Conservation (phyloP, 495 filamentous ascomycete genomes). For the Bacidia rubella region DNA sequence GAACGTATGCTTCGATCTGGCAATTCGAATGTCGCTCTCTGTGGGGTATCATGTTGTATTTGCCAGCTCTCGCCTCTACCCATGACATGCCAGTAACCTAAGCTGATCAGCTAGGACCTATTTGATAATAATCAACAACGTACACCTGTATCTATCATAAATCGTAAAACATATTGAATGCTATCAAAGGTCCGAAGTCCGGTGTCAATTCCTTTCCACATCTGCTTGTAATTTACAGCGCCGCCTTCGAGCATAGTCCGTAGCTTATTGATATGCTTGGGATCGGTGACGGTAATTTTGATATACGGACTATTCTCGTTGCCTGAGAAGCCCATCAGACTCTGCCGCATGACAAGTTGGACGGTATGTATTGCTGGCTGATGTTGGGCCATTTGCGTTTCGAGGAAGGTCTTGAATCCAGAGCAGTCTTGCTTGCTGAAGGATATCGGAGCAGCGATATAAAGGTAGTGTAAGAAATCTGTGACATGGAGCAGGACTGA, state of each 20-base stretch:
- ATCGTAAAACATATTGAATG: conserved; percentile 86
- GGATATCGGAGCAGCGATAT: conserved; percentile 71
- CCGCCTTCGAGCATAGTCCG: conserved; percentile 58
- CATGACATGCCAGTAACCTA: conserved; percentile 90
- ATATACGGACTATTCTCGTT: conserved; percentile 85
- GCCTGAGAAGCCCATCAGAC: conserved; percentile 83
- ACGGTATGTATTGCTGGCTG: conserved; percentile 57
- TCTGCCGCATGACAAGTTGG: conserved; percentile 67
- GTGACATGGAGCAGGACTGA: conserved; percentile 92
- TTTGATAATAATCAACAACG: conserved; percentile 7
- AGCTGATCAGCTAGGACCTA: conserved; percentile 4
- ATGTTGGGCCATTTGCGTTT: conserved; percentile 53
- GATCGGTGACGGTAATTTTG: conserved; percentile 83
- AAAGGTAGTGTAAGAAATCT: conserved; percentile 92
- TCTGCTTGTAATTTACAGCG: conserved; percentile 73
- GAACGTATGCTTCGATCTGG: conserved; percentile 80
- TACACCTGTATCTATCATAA: conserved; percentile 92
- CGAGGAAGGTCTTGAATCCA: conserved; percentile 61
- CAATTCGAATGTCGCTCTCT: conserved; percentile 69
- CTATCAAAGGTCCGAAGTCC: conserved; percentile 79
- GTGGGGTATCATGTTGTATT: conserved; percentile 51
- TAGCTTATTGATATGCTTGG: conserved; percentile 61
- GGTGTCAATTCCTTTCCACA: conserved; percentile 64
- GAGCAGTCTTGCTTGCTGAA: conserved; percentile 69
- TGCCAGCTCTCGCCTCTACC: conserved; percentile 69